Evolutionary conservation across 345 rosid genomes (phyloP).

Genomic region (Litchi chinensis): DNA sequence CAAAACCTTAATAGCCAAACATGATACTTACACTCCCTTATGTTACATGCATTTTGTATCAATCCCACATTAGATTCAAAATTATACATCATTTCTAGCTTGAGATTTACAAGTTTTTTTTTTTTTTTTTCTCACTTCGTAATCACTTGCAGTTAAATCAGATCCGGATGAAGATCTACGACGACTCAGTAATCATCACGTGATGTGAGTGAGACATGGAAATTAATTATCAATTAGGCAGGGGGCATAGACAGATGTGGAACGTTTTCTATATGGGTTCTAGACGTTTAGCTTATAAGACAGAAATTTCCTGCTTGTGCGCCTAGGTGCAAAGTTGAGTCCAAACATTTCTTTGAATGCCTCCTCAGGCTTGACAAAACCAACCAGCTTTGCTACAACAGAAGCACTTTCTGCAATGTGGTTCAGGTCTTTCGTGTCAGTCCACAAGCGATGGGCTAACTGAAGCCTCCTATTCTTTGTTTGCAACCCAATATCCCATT

Average conservation of each 20-base stretch:
- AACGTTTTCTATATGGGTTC: neutral
- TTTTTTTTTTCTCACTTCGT: neutral
- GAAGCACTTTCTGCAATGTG: constrained; percentile 74
- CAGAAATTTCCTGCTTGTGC: constrained; percentile 37
- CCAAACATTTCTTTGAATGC: constrained; percentile 52
- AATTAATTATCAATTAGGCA: neutral
- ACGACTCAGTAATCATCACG: neutral
- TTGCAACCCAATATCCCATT: constrained; percentile 69
- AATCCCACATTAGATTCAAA: neutral
- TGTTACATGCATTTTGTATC: neutral
- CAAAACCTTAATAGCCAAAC: neutral
- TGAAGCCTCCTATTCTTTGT: constrained; percentile 66
- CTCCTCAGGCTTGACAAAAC: constrained; percentile 46
- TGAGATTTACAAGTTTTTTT: constrained; percentile 21
- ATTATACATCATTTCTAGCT: constrained; percentile 8
- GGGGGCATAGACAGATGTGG: no score
- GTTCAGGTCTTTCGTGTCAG: constrained; percentile 56
- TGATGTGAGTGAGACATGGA: neutral
- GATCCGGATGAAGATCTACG: constrained; percentile 7
- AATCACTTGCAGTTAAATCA: constrained; percentile 1
- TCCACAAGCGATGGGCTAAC: constrained; percentile 64
- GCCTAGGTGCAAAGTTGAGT: constrained; percentile 41
- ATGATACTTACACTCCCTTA: constrained; percentile 5
- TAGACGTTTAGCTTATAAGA: constrained; percentile 20
- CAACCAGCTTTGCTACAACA: constrained; percentile 68